Evolutionary conservation across 352 stramenopile species (phyloP).

Genomic region (Phytophthora constricta): DNA sequence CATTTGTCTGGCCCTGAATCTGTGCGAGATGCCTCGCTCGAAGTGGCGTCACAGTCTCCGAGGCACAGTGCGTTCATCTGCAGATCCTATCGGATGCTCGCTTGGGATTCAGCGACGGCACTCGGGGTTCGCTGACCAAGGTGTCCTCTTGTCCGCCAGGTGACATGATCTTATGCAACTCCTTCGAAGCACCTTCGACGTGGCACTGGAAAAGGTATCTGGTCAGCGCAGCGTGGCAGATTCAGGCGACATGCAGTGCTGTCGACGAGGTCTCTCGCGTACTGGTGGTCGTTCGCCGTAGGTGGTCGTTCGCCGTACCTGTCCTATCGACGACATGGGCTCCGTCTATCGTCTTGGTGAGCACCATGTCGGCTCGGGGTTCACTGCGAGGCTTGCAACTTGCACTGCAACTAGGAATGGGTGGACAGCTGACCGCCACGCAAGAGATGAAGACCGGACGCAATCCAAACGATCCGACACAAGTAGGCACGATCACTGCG

Average conservation of each 20-base stretch:
- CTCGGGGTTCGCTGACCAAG: neutral
- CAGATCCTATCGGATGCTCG: neutral
- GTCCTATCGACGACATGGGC: slow-evolving; percentile 10
- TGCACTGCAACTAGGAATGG: slow-evolving; percentile 14
- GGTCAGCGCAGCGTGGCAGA: neutral
- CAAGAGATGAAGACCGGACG: slow-evolving; percentile 11
- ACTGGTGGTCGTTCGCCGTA: slow-evolving; percentile 32
- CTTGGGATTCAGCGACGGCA: neutral
- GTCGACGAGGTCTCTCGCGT: slow-evolving; percentile 23
- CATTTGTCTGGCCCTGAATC: too few relatives aligned
- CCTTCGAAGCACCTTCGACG: too few relatives aligned
- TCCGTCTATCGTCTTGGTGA: slow-evolving; percentile 23
- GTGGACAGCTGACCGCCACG: slow-evolving; percentile 22
- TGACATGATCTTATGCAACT: neutral
- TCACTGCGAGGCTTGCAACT: slow-evolving; percentile 29
- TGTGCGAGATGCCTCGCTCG: neutral
- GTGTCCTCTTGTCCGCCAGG: neutral
- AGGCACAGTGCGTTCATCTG: neutral
- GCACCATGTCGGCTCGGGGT: slow-evolving; percentile 21
- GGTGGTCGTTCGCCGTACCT: slow-evolving; percentile 21
- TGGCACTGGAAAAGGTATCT: neutral
- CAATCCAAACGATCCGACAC: slow-evolving; percentile 23
- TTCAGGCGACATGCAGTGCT: neutral
- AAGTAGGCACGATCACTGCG: slow-evolving; percentile 16
- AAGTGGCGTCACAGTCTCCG: neutral